Conservation (phyloP, 1,284 basidiomycete genomes). For the Vanrija sp. region DNA sequence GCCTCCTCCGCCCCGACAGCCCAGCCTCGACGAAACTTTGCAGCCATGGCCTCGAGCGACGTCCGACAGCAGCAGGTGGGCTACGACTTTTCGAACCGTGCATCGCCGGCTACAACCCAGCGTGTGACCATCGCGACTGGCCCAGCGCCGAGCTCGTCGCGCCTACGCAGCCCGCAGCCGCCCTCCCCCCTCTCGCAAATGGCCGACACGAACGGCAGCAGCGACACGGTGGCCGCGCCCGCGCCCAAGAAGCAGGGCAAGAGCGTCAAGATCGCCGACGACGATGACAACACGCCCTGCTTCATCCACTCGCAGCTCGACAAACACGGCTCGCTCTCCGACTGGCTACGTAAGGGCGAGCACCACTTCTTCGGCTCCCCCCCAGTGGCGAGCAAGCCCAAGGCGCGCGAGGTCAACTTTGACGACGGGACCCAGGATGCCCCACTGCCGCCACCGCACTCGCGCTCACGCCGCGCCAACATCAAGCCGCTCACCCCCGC, state of each 20-base stretch:
- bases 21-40: too few species aligned
- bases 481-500: constrained; percentile 9
- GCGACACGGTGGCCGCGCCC: neutral
- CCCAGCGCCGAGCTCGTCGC: too few species aligned
- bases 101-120: too few species aligned
- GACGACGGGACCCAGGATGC: neutral
- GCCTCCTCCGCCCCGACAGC: too few species aligned
- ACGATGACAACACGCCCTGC: constrained; percentile 33
- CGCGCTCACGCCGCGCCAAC: neutral
- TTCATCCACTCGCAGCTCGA: constrained; percentile 52
- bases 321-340: constrained; percentile 44
- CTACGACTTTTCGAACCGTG: too few species aligned
- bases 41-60: too few species aligned
- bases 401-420: neutral
- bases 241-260: constrained; percentile 1
- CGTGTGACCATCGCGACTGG: neutral
- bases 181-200: constrained; percentile 4
- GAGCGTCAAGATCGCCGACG: constrained; percentile 17
- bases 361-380: constrained; percentile 5
- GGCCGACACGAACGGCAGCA: neutral
- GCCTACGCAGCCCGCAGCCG: neutral
- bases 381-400: neutral
- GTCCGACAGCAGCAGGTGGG: too few species aligned
- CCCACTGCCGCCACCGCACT: neutral
- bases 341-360: constrained; percentile 34